Evolutionary conservation across 345 rosid genomes (phyloP).

Genomic region (Eucalyptus sp.): DNA sequence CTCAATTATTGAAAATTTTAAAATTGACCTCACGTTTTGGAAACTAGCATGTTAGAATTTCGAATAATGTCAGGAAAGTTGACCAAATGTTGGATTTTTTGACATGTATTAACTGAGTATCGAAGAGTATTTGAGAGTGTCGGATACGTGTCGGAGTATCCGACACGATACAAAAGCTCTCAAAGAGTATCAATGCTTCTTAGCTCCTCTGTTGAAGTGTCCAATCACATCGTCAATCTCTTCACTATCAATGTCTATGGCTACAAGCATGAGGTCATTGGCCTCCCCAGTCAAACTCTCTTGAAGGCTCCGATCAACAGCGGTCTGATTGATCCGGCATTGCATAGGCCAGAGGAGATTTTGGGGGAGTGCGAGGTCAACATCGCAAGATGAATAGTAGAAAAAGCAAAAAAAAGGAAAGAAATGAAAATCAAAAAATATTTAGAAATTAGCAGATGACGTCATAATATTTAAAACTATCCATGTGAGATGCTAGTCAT

Average conservation of each 20-base stretch:
- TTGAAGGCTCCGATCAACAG: neutral
- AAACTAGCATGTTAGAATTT: no score
- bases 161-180: no score
- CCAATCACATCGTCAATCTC: neutral
- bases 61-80: fast-evolving
- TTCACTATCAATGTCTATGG: neutral
- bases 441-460: no score
- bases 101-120: fast-evolving
- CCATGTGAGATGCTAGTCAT: neutral
- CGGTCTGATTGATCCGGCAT: neutral
- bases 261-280: neutral
- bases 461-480: no score
- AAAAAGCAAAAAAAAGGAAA: neutral
- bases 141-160: fast-evolving
- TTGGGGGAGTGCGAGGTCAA: neutral
- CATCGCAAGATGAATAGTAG: neutral
- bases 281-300: no score
- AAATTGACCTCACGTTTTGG: no score
- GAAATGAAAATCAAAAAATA: no score
- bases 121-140: no score
- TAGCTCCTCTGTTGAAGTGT: no score
- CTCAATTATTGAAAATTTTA: no score
- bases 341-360: neutral
- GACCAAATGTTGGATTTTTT: fast-evolving
- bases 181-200: fast-evolving